A percentile compares a stretch with the other conserved stretches of the same genome.
Evolutionary conservation across 2,329 filamentous ascomycete genomes (phyloP).

Genomic region (Hysterium pulicare): DNA sequence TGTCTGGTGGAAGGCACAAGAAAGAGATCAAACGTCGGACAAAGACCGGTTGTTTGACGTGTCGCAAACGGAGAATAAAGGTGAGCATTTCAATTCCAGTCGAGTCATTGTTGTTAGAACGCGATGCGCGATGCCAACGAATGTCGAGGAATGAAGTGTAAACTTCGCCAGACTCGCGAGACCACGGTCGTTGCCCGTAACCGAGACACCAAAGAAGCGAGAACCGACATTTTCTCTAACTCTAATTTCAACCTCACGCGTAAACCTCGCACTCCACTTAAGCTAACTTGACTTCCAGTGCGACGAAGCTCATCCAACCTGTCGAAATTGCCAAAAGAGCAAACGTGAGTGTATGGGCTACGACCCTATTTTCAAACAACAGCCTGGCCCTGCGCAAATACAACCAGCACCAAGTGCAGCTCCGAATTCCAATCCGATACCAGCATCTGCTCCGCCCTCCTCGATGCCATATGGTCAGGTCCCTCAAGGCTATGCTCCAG

Average conservation of each 20-base stretch:
- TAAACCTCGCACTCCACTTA: constrained; percentile 8
- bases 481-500: constrained; percentile 43
- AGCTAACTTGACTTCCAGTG: constrained; percentile 59
- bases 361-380: constrained; percentile 81
- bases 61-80: constrained; percentile 66
- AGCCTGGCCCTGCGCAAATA: constrained; percentile 65
- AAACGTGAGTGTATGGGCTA: constrained; percentile 84
- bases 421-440: constrained; percentile 29
- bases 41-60: constrained; percentile 65
- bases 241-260: constrained; percentile 29
- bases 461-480: constrained; percentile 36
- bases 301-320: constrained; percentile 91
- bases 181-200: constrained; percentile 23
- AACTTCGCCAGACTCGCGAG: constrained; percentile 11
- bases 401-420: constrained; percentile 62
- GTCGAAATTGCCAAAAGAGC: constrained; percentile 85
- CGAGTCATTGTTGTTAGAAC: constrained; percentile 9
- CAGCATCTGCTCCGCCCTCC: constrained; percentile 30
- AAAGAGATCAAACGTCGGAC: constrained; percentile 75
- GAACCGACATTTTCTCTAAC: constrained; percentile 28
- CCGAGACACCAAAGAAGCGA: constrained; percentile 38
- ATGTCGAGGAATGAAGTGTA: constrained; percentile 15
- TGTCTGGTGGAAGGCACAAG: constrained; percentile 62
- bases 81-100: constrained; percentile 40
- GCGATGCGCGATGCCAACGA: constrained; percentile 21